These are phyloP conservation scores for Centaurea solstitialis DNA, from an alignment of 129 eudicot genomes.

Conservation along the genomic window DNA sequence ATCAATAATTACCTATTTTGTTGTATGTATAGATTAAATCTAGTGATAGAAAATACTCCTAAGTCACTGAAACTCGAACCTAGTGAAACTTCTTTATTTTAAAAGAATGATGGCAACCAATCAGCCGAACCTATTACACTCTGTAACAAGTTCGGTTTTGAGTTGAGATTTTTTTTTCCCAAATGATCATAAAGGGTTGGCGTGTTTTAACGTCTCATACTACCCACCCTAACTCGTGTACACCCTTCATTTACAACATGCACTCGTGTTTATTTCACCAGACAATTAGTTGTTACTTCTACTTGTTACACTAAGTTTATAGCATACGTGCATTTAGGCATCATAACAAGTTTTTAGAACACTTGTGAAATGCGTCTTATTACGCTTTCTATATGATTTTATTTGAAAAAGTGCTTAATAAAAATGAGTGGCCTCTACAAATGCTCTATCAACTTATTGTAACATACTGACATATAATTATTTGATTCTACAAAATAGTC, in stretches of 20 bases:
- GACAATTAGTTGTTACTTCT: background rate
- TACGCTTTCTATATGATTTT: background rate
- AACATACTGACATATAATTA: too few species aligned
- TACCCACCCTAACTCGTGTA: background rate
- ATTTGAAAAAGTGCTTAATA: too few species aligned
- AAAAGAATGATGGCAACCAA: background rate
- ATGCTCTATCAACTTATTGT: too few species aligned
- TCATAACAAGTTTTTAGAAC: background rate
- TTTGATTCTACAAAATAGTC: too few species aligned
- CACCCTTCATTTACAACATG: background rate
- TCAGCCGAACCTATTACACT: too few species aligned
- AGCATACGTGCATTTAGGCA: background rate
- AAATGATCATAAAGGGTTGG: background rate
- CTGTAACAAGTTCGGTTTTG: background rate
- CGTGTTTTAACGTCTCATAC: background rate
- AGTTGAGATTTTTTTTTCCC: too few species aligned
- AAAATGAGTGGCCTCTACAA: too few species aligned
- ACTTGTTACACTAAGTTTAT: background rate
- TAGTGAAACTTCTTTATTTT: background rate
- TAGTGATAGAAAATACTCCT: background rate
- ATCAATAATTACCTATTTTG: background rate
- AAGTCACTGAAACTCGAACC: background rate
- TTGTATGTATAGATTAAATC: background rate
- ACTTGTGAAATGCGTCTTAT: background rate
- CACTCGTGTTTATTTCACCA: background rate